Conservation (phyloP, 331 rosid species). For the Erythrophleum ivorense region DNA sequence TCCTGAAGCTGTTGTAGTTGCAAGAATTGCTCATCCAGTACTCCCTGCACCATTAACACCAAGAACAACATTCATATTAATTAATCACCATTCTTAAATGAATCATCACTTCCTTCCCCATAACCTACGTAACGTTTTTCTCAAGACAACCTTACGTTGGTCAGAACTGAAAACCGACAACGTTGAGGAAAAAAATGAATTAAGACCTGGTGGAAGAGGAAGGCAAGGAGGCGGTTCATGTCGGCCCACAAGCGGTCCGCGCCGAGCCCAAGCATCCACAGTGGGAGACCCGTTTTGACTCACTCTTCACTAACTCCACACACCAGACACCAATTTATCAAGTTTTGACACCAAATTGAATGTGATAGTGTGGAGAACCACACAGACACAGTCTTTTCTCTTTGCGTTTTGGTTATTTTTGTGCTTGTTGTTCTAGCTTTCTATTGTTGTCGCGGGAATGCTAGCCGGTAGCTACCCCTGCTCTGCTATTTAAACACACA, state of each 20-base stretch:
- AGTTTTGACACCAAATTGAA: too few species aligned
- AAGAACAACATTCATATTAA: too few species aligned
- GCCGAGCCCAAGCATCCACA: constrained; percentile 95
- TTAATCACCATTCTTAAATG: background rate
- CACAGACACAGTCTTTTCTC: background rate
- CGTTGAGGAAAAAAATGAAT: background rate
- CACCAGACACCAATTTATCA: too few species aligned
- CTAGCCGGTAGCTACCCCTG: too few species aligned
- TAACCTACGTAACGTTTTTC: background rate
- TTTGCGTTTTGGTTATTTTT: background rate
- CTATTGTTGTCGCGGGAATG: background rate
- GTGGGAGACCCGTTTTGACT: constrained; percentile 97
- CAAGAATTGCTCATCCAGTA: constrained; percentile 91
- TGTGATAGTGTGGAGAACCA: background rate
- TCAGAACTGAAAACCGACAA: background rate
- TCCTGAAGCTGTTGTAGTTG: constrained; percentile 95
- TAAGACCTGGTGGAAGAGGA: constrained; percentile 90
- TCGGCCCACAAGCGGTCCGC: constrained; percentile 89
- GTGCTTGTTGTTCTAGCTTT: background rate
- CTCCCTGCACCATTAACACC: constrained; percentile 55
- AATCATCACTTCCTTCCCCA: background rate
- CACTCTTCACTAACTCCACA: background rate
- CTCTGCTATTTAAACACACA: background rate
- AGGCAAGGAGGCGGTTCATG: constrained; percentile 92
- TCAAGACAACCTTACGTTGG: background rate